Conservation (phyloP, 1,139 yeast species). For the Zygosaccharomyces pseudobailii region DNA sequence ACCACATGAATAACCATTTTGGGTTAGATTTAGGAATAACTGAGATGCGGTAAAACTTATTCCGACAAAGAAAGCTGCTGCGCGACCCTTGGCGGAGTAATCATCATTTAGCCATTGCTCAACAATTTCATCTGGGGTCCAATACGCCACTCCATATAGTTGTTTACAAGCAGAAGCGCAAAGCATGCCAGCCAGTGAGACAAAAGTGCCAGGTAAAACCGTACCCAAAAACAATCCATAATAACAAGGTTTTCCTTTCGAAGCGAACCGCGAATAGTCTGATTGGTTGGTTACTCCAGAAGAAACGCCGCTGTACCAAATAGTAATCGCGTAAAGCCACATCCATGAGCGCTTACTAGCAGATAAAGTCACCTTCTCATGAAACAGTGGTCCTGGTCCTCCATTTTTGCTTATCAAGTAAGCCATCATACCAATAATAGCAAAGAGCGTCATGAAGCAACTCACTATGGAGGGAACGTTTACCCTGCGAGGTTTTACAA, state of each 20-base stretch:
- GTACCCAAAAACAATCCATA: conserved; percentile 22
- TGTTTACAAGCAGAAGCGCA: conserved; percentile 31
- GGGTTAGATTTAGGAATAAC: conserved; percentile 38
- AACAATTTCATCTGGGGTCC: conserved; percentile 34
- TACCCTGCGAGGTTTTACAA: conserved; percentile 23
- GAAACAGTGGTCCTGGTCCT: conserved; percentile 31
- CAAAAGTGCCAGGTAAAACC: conserved; percentile 30
- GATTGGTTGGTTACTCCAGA: conserved; percentile 35
- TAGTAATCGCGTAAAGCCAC: conserved; percentile 34
- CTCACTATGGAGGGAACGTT: conserved; percentile 16
- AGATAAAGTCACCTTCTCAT: conserved; percentile 10
- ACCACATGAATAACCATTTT: conserved; percentile 43
- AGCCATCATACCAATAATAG: conserved; percentile 23
- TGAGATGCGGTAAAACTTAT: conserved; percentile 35
- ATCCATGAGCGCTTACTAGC: conserved; percentile 26
- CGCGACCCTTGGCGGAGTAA: conserved; percentile 33
- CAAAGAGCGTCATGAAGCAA: conserved; percentile 22
- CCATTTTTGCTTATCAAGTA: conserved; percentile 24
- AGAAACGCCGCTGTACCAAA: conserved; percentile 35
- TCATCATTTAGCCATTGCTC: conserved; percentile 23
- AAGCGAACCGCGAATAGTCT: conserved; percentile 36
- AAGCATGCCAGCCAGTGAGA: conserved; percentile 35
- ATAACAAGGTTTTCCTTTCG: conserved; percentile 18
- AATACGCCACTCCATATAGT: conserved; percentile 30
- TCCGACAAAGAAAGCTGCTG: conserved; percentile 37